Evolutionary conservation across 1,139 yeast species (phyloP), one percentile per base, ranked within the genome.

Genomic region (Torulaspora globosa): DNA sequence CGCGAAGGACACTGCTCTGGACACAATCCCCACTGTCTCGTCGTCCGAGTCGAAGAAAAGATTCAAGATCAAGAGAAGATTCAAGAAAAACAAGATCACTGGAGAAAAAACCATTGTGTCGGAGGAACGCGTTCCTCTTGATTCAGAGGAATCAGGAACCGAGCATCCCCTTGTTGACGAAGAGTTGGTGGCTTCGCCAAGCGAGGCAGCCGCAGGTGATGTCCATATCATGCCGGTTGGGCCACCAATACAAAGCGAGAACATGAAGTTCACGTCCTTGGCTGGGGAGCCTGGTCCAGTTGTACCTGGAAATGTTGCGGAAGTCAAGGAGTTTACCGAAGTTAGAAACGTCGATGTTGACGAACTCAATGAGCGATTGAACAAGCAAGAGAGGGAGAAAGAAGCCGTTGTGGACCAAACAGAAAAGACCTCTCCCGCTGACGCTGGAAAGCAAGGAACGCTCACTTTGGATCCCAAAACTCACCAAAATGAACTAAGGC

Each of bases 271-370:
- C 35, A 40, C 40, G 10, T 31, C 46, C 10, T n/a, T 73, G 12
- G 37, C 54, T 40, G 84, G 84, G 32, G 86, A 79, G 63, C 82
- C 86, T 32, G 86, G 85, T 44, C 71, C 69, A 63, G 76, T 61
- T 52, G 70, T 69, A 65, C 81, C 70, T 63, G 67, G 59, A 53
- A 73, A 69, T 69, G 66, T 70, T 56, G 72, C 59, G 70, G 78
- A 53, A 36, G 78, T 82, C 29, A 76, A 75, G 42, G 74, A 74
- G 30, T 61, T 70, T 43, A 55, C 65, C 21, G 74, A 78, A 52
- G 74, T 80, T 28, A 52, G 56, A 39, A 55, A 54, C 30, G 55
- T 54, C 15, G 56, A 54, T 37, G 53, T 50, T 16, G 39, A 49
- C 16, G 54, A 49, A 30, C 47, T 54, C 31, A 54, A 54, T 33